Percentiles rank a stretch among this genome's conserved stretches.
Evolutionary conservation across 768 basidiomycete genomes (phyloP).

Genomic region (Lactarius sanguifluus): DNA sequence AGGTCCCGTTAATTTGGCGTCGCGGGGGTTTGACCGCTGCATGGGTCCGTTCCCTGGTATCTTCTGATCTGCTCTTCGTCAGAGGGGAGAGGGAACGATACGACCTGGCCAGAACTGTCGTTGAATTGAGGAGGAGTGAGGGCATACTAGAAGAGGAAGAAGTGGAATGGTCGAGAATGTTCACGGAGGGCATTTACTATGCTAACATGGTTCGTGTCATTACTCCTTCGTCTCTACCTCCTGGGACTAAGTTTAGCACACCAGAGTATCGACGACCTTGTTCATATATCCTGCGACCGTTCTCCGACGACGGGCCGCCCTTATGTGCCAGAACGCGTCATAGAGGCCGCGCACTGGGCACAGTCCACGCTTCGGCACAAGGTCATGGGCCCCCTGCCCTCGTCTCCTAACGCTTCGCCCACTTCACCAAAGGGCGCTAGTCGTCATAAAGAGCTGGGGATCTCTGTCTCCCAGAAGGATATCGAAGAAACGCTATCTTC

Average conservation of each 20-base stretch:
- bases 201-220: conserved; percentile 67
- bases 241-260: conserved; percentile 22
- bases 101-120: conserved; percentile 67
- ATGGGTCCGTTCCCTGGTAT: conserved; percentile 74
- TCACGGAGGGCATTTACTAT: conserved; percentile 79
- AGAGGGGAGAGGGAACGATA: conserved; percentile 79
- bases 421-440: conserved; percentile 37
- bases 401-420: conserved; percentile 39
- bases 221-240: conserved; percentile 13
- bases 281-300: conserved; percentile 68
- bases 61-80: conserved; percentile 79
- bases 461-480: conserved; percentile 55
- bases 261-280: conserved; percentile 78
- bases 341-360: conserved; percentile 81
- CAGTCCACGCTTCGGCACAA: conserved; percentile 65
- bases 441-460: conserved; percentile 63
- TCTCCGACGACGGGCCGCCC: conserved; percentile 68
- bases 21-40: conserved; percentile 66
- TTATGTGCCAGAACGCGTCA: conserved; percentile 62
- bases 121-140: conserved; percentile 65
- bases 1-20: conserved; percentile 64
- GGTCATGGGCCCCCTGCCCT: conserved; percentile 43
- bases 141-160: conserved; percentile 65
- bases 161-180: conserved; percentile 64
- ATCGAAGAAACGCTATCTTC: conserved; percentile 41